These are phyloP conservation scores for Polysphondylium violaceum DNA, from an alignment of 78 protist species.

Conservation along the genomic window DNA sequence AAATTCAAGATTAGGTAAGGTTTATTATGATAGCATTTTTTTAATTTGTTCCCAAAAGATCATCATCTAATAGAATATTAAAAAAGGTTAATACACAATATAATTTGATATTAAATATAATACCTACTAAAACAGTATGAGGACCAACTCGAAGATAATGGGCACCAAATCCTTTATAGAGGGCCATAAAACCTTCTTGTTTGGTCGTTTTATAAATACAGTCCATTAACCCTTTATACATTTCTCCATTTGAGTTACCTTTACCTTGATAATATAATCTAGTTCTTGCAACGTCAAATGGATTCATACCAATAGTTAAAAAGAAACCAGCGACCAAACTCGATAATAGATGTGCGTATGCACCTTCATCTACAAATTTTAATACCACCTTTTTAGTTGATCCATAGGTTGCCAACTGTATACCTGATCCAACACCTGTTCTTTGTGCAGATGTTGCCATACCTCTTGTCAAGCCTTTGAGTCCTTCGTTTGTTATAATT, in stretches of 20 bases:
- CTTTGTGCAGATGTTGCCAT: constrained; percentile 63
- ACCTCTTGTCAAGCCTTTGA: constrained; percentile 14
- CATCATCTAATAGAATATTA: neutral
- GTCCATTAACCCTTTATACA: constrained; percentile 25
- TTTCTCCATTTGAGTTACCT: constrained; percentile 50
- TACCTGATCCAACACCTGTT: constrained; percentile 53
- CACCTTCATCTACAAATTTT: neutral
- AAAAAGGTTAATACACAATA: neutral
- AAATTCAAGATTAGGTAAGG: too few species aligned
- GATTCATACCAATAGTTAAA: constrained; percentile 55
- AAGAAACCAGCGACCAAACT: constrained; percentile 35
- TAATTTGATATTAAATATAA: neutral
- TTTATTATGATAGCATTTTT: neutral
- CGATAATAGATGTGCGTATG: constrained; percentile 17
- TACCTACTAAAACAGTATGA: constrained; percentile 22
- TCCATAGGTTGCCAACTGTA: constrained; percentile 23
- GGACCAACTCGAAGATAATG: constrained; percentile 46
- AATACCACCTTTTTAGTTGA: constrained; percentile 5
- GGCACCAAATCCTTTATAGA: constrained; percentile 40
- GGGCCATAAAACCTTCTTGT: constrained; percentile 40
- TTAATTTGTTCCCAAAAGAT: constrained; percentile 60
- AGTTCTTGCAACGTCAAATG: constrained; percentile 56
- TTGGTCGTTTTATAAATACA: constrained; percentile 51
- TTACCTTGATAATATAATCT: constrained; percentile 38
- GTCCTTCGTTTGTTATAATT: constrained; percentile 26